Conservation (phyloP, 148 eudicot species). For the Persicaria maculosa region DNA sequence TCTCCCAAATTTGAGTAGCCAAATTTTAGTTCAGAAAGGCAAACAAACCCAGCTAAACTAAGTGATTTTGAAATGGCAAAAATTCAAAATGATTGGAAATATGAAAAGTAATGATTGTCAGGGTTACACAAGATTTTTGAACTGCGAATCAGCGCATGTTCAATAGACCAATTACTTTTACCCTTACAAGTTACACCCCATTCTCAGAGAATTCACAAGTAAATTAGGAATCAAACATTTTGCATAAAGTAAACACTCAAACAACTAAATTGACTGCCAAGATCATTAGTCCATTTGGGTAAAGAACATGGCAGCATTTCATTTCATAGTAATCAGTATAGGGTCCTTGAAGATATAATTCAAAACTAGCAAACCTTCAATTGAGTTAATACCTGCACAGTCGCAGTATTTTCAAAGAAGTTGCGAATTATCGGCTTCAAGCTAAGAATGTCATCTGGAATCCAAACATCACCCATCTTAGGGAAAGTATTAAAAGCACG, state of each 20-base stretch:
- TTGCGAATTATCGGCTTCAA: constrained; percentile 85
- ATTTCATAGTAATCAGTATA: no score
- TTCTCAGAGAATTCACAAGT: not conserved
- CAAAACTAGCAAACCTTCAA: not conserved
- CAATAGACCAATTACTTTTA: not conserved
- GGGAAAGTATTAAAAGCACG: constrained; percentile 94
- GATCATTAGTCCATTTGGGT: not conserved
- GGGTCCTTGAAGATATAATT: no score
- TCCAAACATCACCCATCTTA: constrained; percentile 96
- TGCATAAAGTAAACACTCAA: not conserved
- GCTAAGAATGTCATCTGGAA: constrained; percentile 82
- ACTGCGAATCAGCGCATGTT: not conserved
- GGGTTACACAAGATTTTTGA: not conserved
- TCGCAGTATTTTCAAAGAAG: constrained; percentile 91
- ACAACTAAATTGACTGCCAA: not conserved
- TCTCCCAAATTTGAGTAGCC: not conserved
- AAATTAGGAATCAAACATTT: not conserved
- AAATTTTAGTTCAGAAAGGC: not conserved
- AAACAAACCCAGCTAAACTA: not conserved
- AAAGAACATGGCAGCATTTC: not conserved
- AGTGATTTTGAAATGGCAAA: not conserved
- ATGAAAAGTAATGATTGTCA: not conserved
- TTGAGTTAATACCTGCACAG: constrained; percentile 68
- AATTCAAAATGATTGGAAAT: not conserved
- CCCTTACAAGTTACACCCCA: no score